Conservation (phyloP, 2,329 filamentous ascomycete genomes). For the Arthrobotrys pseudoclavata region DNA sequence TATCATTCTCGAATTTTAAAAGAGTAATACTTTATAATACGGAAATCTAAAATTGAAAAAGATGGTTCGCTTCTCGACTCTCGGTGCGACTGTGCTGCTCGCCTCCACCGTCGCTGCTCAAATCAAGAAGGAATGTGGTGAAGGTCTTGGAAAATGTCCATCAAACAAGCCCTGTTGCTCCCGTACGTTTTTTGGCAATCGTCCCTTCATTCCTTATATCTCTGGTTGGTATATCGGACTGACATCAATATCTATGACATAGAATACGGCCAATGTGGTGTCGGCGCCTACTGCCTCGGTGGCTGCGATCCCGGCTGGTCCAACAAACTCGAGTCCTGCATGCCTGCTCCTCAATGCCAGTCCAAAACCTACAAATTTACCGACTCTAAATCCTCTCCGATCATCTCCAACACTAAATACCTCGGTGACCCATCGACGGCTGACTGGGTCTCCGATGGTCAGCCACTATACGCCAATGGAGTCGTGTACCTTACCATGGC, state of each 20-base stretch:
- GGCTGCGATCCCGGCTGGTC: slow-evolving; percentile 93
- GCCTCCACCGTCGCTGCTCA: slow-evolving; percentile 46
- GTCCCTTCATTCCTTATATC: slow-evolving; percentile 9
- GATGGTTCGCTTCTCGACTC: slow-evolving; percentile 53
- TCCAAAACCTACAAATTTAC: slow-evolving; percentile 80
- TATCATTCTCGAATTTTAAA: not conserved
- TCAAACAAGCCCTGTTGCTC: slow-evolving; percentile 81
- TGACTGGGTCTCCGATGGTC: slow-evolving; percentile 91
- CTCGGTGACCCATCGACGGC: slow-evolving; percentile 82
- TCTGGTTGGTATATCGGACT: slow-evolving; percentile 5
- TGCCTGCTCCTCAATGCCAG: slow-evolving; percentile 85
- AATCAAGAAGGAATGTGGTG: slow-evolving; percentile 65
- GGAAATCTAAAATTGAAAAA: not conserved
- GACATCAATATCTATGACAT: slow-evolving; percentile 21
- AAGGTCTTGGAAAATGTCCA: slow-evolving; percentile 75
- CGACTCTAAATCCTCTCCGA: slow-evolving; percentile 76
- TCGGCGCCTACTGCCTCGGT: slow-evolving; percentile 94
- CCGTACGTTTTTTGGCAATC: slow-evolving; percentile 71
- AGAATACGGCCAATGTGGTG: slow-evolving; percentile 92
- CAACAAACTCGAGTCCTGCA: slow-evolving; percentile 84
- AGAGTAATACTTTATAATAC: not conserved
- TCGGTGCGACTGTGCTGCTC: slow-evolving; percentile 39
- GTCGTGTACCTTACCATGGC: slow-evolving; percentile 90
- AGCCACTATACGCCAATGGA: slow-evolving; percentile 77
- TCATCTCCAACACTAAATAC: slow-evolving; percentile 77